Conservation (phyloP, 164 flowering plant genomes). For the Houttuynia cordata region DNA sequence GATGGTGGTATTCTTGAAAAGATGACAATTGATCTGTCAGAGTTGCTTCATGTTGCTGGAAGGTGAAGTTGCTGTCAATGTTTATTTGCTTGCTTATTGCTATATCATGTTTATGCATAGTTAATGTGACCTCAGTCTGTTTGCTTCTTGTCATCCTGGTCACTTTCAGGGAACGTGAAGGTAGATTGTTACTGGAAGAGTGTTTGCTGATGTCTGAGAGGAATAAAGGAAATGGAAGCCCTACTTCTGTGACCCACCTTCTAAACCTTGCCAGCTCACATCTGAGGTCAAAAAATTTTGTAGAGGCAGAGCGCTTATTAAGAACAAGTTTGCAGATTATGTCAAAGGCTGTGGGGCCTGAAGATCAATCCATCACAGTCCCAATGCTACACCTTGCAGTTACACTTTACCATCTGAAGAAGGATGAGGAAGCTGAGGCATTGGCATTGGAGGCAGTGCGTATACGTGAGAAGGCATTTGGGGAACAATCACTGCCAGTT, state of each 20-base stretch:
- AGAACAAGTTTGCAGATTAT: constrained; percentile 52
- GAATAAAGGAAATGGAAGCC: constrained; percentile 59
- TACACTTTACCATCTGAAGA: constrained; percentile 53
- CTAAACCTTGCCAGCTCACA: constrained; percentile 79
- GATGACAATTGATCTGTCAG: constrained; percentile 80
- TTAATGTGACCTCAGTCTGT: neutral
- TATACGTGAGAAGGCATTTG: constrained; percentile 77
- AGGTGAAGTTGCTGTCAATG: constrained; percentile 30
- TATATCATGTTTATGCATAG: neutral
- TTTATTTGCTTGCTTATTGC: neutral
- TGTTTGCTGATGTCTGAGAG: constrained; percentile 63
- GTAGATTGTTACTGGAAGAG: constrained; percentile 66
- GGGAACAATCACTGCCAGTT: constrained; percentile 62
- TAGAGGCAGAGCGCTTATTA: constrained; percentile 77
- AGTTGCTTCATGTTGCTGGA: constrained; percentile 74
- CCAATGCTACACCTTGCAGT: constrained; percentile 85
- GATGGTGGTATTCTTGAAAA: constrained; percentile 60
- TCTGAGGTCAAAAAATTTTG: constrained; percentile 61
- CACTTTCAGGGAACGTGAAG: constrained; percentile 54
- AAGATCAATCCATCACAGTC: constrained; percentile 55
- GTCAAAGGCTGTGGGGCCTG: constrained; percentile 33
- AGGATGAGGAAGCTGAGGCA: constrained; percentile 67
- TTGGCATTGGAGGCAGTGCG: constrained; percentile 49
- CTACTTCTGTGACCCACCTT: constrained; percentile 57
- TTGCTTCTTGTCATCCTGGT: neutral